Base-by-base conservation (phyloP, 306 rosid species). In the Hylodesmum podocarpum region DNA sequence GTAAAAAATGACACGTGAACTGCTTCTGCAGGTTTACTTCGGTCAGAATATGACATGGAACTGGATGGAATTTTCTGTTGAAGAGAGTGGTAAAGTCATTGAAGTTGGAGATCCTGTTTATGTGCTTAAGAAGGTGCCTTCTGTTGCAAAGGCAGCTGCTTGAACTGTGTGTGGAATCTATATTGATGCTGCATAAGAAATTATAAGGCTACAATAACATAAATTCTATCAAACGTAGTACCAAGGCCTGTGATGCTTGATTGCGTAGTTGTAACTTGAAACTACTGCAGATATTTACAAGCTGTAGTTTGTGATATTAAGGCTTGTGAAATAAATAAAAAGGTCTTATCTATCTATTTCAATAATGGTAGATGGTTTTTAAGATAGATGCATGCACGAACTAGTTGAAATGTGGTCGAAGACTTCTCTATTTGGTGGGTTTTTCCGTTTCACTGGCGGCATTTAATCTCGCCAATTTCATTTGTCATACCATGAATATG, bases 41-140 rank as follows among this genome's bases (percentile, higher is more conserved):
- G 98, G 98, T 81, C 96, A 88, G 87, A 81, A 94, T 84, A 19
- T 94, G 76, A 89, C 92, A 9, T 94, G 94, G 90, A 89, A 85
- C 53, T 88, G 89, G 87, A 88, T 76, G 63, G 89, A 85, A 73
- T 69, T 46, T 53, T 50, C 39, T 34, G 55, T 62, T 9, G 75
- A 78, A 66, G 85, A 80, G 67, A 86, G 79, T 57, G 98, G 87
- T 43, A 86, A 86, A 34, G 21, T 66, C 41, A 49, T 90, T 27
- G 49, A 82, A 51, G 82, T 94, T 10, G 96, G 97, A 18, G 89
- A 91, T 84, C 84, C 86, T 66, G 89, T 94, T 63, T 33, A 70
- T 49, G 90, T 87, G 72, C 65, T 83, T 9, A 68, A 37, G 44
- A 87, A 83, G 83, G 88, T 94, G 46, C 68, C 91, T 14, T 87